A percentile compares a stretch with the other conserved stretches of the same genome.
Conservation (phyloP, 305 asterid species). For the Ilex paraguariensis region DNA sequence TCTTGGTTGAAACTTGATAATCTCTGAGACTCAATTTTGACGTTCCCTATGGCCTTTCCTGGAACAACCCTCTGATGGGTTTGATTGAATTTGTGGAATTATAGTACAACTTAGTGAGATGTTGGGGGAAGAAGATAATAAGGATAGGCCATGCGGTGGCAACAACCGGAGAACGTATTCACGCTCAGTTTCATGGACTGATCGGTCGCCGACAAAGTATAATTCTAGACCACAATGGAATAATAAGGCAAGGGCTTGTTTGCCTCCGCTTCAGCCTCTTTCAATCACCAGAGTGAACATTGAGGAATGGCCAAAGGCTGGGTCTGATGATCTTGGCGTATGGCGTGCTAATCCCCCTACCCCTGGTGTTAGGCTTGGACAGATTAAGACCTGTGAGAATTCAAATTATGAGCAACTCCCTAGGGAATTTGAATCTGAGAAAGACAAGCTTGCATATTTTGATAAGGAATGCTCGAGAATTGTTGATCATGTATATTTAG, state of each 20-base stretch:
- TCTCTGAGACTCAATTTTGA: constrained; percentile 12
- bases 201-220: constrained; percentile 59
- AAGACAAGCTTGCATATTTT: constrained; percentile 74
- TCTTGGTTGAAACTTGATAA: background rate
- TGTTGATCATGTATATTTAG: constrained; percentile 69
- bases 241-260: constrained; percentile 81
- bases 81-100: constrained; percentile 38
- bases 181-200: constrained; percentile 82
- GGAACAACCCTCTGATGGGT: constrained; percentile 18
- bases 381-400: constrained; percentile 39
- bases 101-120: constrained; percentile 33
- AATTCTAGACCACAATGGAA: constrained; percentile 71
- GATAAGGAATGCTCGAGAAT: constrained; percentile 84
- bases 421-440: constrained; percentile 52
- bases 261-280: constrained; percentile 96
- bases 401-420: constrained; percentile 33
- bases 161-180: constrained; percentile 51
- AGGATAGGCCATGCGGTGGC: constrained; percentile 41
- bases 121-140: constrained; percentile 62
- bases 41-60: constrained; percentile 23
- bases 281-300: constrained; percentile 51
- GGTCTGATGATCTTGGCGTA: constrained; percentile 86
- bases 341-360: constrained; percentile 70
- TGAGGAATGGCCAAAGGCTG: constrained; percentile 92
- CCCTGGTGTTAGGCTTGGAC: constrained; percentile 61